These are phyloP conservation scores for Balansia obtecta DNA, from an alignment of 2,329 filamentous ascomycete genomes.

Conservation along the genomic window DNA sequence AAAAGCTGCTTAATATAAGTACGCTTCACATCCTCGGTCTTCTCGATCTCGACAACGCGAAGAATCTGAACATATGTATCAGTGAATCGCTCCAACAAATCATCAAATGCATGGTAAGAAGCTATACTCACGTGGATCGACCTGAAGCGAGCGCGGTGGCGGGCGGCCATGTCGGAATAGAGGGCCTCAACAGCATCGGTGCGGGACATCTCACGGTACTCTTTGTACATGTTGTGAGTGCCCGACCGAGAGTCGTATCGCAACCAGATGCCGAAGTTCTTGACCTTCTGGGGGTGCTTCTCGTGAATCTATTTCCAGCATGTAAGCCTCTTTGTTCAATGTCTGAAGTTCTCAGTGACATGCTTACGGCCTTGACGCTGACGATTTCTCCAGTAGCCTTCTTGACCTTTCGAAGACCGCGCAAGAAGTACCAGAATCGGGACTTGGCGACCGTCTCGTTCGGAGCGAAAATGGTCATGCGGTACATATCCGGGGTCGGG, in stretches of 20 bases:
- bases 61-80: conserved; percentile 55
- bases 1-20: conserved; percentile 99
- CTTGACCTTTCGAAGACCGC: conserved; percentile 99
- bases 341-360: background rate
- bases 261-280: conserved; percentile 99
- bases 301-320: conserved; percentile 62
- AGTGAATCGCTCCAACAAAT: conserved; percentile 4
- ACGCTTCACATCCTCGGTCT: conserved; percentile 87
- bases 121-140: conserved; percentile 79
- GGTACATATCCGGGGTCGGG: conserved; percentile 96
- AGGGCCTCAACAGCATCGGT: conserved; percentile 90
- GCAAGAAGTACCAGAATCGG: conserved; percentile 99
- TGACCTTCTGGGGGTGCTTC: conserved; percentile 99
- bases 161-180: conserved; percentile 99
- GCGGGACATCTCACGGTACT: conserved; percentile 98
- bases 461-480: conserved; percentile 99
- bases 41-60: conserved; percentile 95
- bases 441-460: conserved; percentile 99
- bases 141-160: conserved; percentile 92
- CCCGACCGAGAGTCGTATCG: conserved; percentile 99
- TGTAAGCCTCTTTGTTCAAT: conserved; percentile 6
- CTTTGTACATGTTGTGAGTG: conserved; percentile 99
- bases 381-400: conserved; percentile 99
- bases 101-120: background rate
- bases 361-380: conserved; percentile 76